phyloP scores from a whole-genome alignment of 805 yeast species.

The Candida maesae region DNA sequence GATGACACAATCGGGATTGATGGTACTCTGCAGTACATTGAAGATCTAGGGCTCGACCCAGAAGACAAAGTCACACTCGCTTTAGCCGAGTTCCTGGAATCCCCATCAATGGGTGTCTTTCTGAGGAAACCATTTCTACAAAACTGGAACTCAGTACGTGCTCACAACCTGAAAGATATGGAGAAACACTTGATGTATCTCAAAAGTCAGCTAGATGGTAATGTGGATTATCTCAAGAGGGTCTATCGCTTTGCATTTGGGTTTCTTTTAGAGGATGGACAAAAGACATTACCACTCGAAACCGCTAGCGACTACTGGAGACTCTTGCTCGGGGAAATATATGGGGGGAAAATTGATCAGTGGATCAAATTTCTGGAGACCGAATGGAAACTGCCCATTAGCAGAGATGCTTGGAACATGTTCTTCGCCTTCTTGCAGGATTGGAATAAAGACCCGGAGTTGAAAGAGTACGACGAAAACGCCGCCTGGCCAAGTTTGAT shows the following conservation, averaged over 20 bases:
- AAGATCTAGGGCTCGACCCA: slow-evolving; percentile 63
- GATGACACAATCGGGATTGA: slow-evolving; percentile 57
- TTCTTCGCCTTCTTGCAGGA: slow-evolving; percentile 57
- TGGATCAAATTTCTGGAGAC: slow-evolving; percentile 58
- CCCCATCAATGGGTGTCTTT: slow-evolving; percentile 67
- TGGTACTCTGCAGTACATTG: slow-evolving; percentile 68
- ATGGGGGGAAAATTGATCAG: slow-evolving; percentile 35
- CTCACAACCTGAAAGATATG: slow-evolving; percentile 45
- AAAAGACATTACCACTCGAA: slow-evolving; percentile 50
- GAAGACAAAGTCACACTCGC: slow-evolving; percentile 73
- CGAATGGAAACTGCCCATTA: slow-evolving; percentile 44
- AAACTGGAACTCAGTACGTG: slow-evolving; percentile 47
- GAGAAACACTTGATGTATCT: slow-evolving; percentile 32
- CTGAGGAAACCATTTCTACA: slow-evolving; percentile 43
- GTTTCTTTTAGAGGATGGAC: slow-evolving; percentile 58
- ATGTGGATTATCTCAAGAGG: slow-evolving; percentile 42
- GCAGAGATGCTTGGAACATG: slow-evolving; percentile 87
- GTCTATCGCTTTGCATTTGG: slow-evolving; percentile 72
- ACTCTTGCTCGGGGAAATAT: slow-evolving; percentile 44
- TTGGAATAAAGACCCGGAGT: slow-evolving; percentile 46
- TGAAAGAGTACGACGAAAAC: slow-evolving; percentile 65
- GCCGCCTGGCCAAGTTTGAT: slow-evolving; percentile 92
- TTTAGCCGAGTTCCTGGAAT: slow-evolving; percentile 62
- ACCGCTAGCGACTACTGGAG: slow-evolving; percentile 77
- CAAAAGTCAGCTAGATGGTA: slow-evolving; percentile 30